phyloP scores from a whole-genome alignment of 768 basidiomycete species.

The Kwoniella sp. region DNA sequence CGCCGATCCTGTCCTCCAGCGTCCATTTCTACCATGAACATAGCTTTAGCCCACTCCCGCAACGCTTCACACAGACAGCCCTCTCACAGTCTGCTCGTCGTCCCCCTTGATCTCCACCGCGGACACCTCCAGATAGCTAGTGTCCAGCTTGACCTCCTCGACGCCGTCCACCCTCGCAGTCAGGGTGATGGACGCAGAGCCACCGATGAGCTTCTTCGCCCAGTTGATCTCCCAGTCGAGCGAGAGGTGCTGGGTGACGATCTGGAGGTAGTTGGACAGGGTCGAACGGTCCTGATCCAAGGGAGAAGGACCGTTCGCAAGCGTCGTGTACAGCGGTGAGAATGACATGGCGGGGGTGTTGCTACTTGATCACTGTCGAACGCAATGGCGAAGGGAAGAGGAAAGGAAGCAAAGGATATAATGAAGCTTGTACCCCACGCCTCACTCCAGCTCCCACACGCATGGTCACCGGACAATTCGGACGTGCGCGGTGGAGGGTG shows the following conservation, averaged over 20 bases:
- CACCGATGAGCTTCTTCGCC: slow-evolving; percentile 58
- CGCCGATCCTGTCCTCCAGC: slow-evolving; percentile 44
- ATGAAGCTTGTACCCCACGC: too few relatives aligned
- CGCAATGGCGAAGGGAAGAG: too few relatives aligned
- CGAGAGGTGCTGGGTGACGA: slow-evolving; percentile 63
- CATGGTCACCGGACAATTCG: too few relatives aligned
- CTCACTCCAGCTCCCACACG: too few relatives aligned
- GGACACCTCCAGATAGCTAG: slow-evolving; percentile 62
- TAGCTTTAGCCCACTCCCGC: too few relatives aligned
- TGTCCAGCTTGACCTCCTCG: slow-evolving; percentile 63
- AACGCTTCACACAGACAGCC: not conserved
- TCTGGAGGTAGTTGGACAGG: slow-evolving; percentile 71
- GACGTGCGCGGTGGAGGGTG: too few relatives aligned
- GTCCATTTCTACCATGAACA: slow-evolving; percentile 12
- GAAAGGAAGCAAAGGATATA: not conserved
- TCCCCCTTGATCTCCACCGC: slow-evolving; percentile 57
- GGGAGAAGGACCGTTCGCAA: not conserved
- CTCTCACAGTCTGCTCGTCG: slow-evolving; percentile 26
- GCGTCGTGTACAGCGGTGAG: slow-evolving; percentile 16
- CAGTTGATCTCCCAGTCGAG: slow-evolving; percentile 82
- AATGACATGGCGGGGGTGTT: slow-evolving; percentile 24
- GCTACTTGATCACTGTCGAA: not conserved
- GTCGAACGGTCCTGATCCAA: slow-evolving; percentile 55
- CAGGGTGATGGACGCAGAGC: slow-evolving; percentile 64
- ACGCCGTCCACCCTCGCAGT: slow-evolving; percentile 55